Conservation (phyloP, 2,329 filamentous ascomycete species). For the Claviceps humidiphila region DNA sequence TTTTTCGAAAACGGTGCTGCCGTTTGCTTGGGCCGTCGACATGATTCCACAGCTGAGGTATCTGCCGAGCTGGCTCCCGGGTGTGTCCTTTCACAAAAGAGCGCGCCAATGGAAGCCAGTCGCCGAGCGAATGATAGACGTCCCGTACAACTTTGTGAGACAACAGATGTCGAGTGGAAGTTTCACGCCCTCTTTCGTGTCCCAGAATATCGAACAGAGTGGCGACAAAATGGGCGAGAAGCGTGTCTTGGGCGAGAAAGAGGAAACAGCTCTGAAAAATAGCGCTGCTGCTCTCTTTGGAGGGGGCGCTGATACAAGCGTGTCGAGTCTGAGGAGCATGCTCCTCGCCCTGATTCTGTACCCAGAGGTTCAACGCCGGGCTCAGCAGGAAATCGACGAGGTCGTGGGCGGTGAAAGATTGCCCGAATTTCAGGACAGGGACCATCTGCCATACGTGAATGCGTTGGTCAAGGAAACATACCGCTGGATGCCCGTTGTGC, state of each 20-base stretch:
- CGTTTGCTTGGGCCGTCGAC: conserved; percentile 21
- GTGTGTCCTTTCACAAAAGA: conserved; percentile 16
- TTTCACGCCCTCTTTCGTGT: conserved; percentile 14
- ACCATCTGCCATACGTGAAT: conserved; percentile 28
- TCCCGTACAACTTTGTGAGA: conserved; percentile 19
- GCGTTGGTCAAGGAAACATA: conserved; percentile 17
- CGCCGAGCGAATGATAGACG: conserved; percentile 9
- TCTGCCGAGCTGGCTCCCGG: conserved; percentile 18
- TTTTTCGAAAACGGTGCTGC: conserved; percentile 15
- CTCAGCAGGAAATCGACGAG: conserved; percentile 27
- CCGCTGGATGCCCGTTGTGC: conserved; percentile 19
- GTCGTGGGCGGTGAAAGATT: conserved; percentile 28
- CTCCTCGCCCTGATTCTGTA: conserved; percentile 33
- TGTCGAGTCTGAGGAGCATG: conserved; percentile 14
- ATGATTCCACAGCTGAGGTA: conserved; percentile 16
- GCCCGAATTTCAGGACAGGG: conserved; percentile 28
- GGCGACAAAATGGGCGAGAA: background rate
- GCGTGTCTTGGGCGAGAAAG: background rate
- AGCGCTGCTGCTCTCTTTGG: conserved; percentile 3
- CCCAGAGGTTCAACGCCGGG: conserved; percentile 26
- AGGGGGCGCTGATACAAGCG: conserved; percentile 9
- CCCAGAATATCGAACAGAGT: conserved; percentile 5
- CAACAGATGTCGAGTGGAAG: conserved; percentile 13
- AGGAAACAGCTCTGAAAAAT: conserved; percentile 2
- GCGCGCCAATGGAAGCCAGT: conserved; percentile 14